Evolutionary conservation across 2,329 filamentous ascomycete species (phyloP), one percentile per base, ranked within the genome.

Genomic region (Aspergillus viridinutans): DNA sequence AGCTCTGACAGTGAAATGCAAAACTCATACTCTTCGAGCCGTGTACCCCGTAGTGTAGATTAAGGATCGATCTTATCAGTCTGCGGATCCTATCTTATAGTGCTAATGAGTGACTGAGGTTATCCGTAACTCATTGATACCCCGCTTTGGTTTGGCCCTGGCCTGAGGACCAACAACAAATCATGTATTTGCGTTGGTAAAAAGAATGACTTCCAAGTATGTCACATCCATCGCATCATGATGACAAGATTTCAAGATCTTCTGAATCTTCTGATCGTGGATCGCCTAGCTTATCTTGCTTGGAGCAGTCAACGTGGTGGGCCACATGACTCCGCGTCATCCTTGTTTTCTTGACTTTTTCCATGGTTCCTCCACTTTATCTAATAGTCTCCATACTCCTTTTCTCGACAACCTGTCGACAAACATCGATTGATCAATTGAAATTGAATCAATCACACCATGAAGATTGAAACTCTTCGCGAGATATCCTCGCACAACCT

Each of bases 401-500:
- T 43, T 43, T 35, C 32, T 35, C 32, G 32, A 35, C 32, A 17
- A 17, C 14, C 32, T 6, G 4, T 14, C 7, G 14, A 17, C 14
- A 38, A 38, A 23, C 42, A 45, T 21, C 7, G n/a, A 43, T 43
- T 20, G 42, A 43, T 45, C 20, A 10, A 10, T 21, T 35, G 25
- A 43, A 49, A 45, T 8, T 17, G 14, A 35, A 35, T 35, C 6
- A n/a, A 32, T 43, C 50, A 61, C 21, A 61, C 25, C 50, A 71
- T 70, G 69, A 59, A 64, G 6, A 58, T 58, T 21, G 59, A 62
- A 43, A 65, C 67, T 4, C 55, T 74, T 45, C 65, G 66, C 45
- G 62, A 71, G 48, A 69, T 71, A 52, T 65, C 67, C 48, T 48
- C 60, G 10, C 66, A 86, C 65, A 88, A 88, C 75, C 68, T 84